These are phyloP conservation scores for Penicillium sp. DNA, from an alignment of 2,329 filamentous ascomycete genomes.

Conservation along the genomic window DNA sequence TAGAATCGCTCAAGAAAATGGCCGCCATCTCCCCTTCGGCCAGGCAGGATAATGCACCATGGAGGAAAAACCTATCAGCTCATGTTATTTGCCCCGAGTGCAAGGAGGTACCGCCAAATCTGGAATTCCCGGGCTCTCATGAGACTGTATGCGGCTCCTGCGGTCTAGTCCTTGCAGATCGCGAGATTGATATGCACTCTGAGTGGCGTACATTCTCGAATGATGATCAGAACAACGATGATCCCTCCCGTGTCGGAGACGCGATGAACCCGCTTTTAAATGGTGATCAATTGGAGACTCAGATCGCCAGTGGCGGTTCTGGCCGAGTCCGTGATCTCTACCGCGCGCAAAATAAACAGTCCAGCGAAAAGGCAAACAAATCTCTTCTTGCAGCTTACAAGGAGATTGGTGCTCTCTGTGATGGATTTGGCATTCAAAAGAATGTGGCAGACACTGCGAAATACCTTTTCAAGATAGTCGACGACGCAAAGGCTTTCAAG, in stretches of 20 bases:
- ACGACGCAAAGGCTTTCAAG: constrained; percentile 92
- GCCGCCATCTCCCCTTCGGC: constrained; percentile 42
- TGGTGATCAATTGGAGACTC: constrained; percentile 85
- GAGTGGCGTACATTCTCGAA: constrained; percentile 99
- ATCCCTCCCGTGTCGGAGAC: constrained; percentile 97
- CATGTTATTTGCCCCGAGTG: constrained; percentile 88
- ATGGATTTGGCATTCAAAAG: constrained; percentile 79
- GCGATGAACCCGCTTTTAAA: constrained; percentile 87
- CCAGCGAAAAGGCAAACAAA: constrained; percentile 82
- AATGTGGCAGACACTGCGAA: constrained; percentile 88
- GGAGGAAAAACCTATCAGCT: constrained; percentile 84
- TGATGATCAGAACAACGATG: constrained; percentile 94
- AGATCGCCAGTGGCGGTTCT: constrained; percentile 80
- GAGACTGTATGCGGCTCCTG: constrained; percentile 94
- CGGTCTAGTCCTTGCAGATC: constrained; percentile 85
- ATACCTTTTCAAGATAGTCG: constrained; percentile 91
- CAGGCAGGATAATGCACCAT: constrained; percentile 53
- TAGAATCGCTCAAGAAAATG: constrained; percentile 40
- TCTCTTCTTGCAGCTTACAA: constrained; percentile 80
- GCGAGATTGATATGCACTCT: constrained; percentile 92
- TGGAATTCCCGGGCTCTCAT: constrained; percentile 89
- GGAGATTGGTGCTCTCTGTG: constrained; percentile 85
- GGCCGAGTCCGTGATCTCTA: constrained; percentile 75
- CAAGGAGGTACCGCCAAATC: constrained; percentile 86
- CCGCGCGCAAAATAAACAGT: constrained; percentile 81